Percentiles rank a stretch among this genome's conserved stretches.
These are phyloP conservation scores for Seiridium cupressi DNA, from an alignment of 2,329 filamentous ascomycete genomes.

Conservation along the genomic window DNA sequence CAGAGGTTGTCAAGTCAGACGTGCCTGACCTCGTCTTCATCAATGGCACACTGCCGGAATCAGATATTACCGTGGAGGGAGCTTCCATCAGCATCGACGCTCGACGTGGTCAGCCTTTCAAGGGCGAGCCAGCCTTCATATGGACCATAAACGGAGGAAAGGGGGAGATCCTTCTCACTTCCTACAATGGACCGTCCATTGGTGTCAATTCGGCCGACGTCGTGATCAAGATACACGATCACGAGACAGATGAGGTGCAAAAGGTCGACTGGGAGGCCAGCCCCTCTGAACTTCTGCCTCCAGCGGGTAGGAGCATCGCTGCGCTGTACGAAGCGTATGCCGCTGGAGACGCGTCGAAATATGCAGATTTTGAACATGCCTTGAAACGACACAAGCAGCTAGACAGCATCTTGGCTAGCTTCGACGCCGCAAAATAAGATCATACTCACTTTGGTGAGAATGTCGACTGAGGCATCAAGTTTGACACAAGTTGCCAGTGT, in stretches of 20 bases:
- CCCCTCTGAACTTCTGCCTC: slow-evolving; percentile 41
- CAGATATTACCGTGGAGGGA: slow-evolving; percentile 17
- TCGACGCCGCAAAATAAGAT: no score
- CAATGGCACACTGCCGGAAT: slow-evolving; percentile 28
- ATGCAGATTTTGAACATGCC: slow-evolving; percentile 12
- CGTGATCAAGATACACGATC: slow-evolving; percentile 49
- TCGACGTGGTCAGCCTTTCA: slow-evolving; percentile 45
- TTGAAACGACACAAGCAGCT: slow-evolving; percentile 12
- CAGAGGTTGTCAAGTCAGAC: slow-evolving; percentile 27
- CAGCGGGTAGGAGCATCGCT: slow-evolving; percentile 45
- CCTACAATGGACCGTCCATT: slow-evolving; percentile 13
- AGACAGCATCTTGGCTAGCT: slow-evolving; percentile 1
- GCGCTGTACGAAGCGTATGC: slow-evolving; percentile 55
- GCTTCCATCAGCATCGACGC: slow-evolving; percentile 40
- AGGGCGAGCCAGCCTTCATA: slow-evolving; percentile 37
- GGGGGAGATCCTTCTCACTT: slow-evolving; percentile 42
- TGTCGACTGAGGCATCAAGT: no score
- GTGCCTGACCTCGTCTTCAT: slow-evolving; percentile 12
- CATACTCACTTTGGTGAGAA: no score
- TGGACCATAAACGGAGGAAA: slow-evolving; percentile 51
- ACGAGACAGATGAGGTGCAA: slow-evolving; percentile 41
- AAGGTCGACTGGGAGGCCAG: slow-evolving; percentile 38
- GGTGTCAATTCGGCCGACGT: slow-evolving; percentile 30
- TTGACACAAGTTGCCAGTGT: background rate
- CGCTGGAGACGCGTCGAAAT: background rate